phyloP scores from a whole-genome alignment of 139 green algal species.

The Chlorella sp. region DNA sequence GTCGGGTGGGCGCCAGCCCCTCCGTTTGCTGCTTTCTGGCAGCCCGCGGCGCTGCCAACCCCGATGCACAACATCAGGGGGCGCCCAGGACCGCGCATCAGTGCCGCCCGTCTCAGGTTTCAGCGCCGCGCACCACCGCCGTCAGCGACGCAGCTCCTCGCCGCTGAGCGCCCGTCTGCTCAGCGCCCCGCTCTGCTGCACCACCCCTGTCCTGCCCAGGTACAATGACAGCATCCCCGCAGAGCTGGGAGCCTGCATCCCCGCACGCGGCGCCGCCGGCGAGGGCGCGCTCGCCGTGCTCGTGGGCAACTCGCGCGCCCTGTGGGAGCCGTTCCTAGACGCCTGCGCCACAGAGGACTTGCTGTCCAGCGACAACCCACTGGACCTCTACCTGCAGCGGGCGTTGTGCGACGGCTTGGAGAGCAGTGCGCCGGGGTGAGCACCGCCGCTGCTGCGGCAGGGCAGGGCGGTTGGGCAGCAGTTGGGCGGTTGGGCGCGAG shows the following conservation, averaged over 20 bases:
- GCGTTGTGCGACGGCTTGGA: not conserved
- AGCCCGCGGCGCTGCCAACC: too few species aligned
- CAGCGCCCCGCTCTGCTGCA: not conserved
- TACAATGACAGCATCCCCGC: conserved; percentile 41
- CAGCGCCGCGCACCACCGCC: too few species aligned
- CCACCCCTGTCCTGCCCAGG: not conserved
- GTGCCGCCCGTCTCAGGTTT: too few species aligned
- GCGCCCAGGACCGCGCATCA: too few species aligned
- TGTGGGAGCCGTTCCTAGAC: conserved; percentile 53
- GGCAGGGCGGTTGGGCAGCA: not conserved
- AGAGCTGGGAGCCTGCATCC: conserved; percentile 33
- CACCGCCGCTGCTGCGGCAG: not conserved
- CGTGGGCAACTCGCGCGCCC: conserved; percentile 46
- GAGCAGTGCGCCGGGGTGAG: not conserved
- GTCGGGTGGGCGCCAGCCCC: too few species aligned
- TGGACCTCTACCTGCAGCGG: conserved; percentile 47
- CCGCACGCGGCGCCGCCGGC: not conserved
- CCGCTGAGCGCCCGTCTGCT: not conserved
- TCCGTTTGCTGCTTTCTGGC: too few species aligned
- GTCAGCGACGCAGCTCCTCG: not conserved
- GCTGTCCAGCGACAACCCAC: conserved; percentile 34
- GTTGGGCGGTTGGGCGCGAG: not conserved
- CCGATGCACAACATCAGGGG: too few species aligned
- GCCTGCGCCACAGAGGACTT: conserved; percentile 20
- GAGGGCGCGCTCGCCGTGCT: conserved; percentile 37